Evolutionary conservation across 345 rosid species (phyloP), one percentile per base, ranked within the genome.

Genomic region (Microcos paniculata): DNA sequence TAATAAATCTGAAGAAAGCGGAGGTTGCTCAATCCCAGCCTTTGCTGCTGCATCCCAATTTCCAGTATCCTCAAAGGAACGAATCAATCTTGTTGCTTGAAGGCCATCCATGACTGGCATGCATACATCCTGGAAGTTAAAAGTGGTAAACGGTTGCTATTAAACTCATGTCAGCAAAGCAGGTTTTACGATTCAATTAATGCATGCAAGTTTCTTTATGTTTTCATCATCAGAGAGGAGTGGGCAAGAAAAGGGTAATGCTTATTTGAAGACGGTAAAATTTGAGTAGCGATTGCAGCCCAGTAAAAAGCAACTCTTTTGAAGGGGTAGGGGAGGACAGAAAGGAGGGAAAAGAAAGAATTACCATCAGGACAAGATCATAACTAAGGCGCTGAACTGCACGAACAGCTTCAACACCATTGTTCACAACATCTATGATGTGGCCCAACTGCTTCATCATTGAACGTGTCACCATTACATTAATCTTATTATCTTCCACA

Each of bases 21-120:
- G 65, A 33, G 73, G 67, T 72, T 63, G 75, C 78, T 91, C 90
- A 23, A 96, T 80, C 62, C 96, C 99, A 1, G 96, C 96, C 78
- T 85, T 72, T 1, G 33, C 73, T 28, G 99, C 96, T 72, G 88
- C 94, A 76, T 87, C 88, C 99, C 99, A 95, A 16, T 76, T 90
- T 15, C 99, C 94, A 9, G 89, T 76, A 80, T 90, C 92, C 84
- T 93, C 98, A 1, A 87, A 93, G 12, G 96, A 89, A 51, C 99
- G 97, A 74, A 93, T 91, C 69, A 96, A 46, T 81, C 91, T 93
- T 73, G 98, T 93, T 30, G 99, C 99, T 88, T 93, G 83, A 59
- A 93, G 88, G 76, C 99, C 98, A 79, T 91, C 92, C 91, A 96
- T 85, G 43, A 91, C 90, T 1, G 99, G 99, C 98, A 96, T 93